Evolutionary conservation across 129 eudicot species (phyloP), one percentile per base, ranked within the genome.

Genomic region (Gnaphalium uliginosum): DNA sequence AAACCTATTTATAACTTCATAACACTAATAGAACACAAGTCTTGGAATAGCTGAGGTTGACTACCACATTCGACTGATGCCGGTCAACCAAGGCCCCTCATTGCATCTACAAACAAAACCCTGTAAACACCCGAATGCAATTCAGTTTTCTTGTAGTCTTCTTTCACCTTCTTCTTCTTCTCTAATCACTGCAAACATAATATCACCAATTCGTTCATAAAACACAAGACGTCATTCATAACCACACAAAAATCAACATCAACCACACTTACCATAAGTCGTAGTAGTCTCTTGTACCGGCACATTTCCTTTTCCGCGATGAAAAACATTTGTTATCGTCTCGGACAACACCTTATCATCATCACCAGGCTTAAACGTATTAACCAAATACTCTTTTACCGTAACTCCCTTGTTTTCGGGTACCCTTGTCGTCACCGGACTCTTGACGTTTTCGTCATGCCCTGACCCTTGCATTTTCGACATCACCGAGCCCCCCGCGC

Each of bases 321-420:
- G 82, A 10, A 90, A 25, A 21, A 69, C 77, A 33, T 74, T 83
- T 0, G 89, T 75, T 4, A 90, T 88, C 75, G 39, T 81, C 54
- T 90, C 84, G 4, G 98, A 88, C 8, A 93, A 61, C 30, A 79
- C 90, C 67, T 79, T 81, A 14, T 90, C 98, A 21, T 93, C 98
- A 2, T 88, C 96, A 0, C 95, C 87, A 0, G 96, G 98, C 78
- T 61, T 93, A 9, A 88, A 66, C 56, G 83, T 85, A 65, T 93
- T 90, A 23, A 81, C 86, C 71, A 87, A 77, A 63, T 84, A 89
- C 39, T 83, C 87, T 71, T 39, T 81, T 76, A 86, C 81, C 4
- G 86, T 79, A 9, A 73, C 84, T 19, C 85, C 90, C 68, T 79
- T 77, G 25, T 58, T 26, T 29, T 65, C 86, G 18, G 76, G 51